These are phyloP conservation scores for Acrodontium crateriforme DNA, from an alignment of 2,329 filamentous ascomycete species.

Conservation along the genomic window DNA sequence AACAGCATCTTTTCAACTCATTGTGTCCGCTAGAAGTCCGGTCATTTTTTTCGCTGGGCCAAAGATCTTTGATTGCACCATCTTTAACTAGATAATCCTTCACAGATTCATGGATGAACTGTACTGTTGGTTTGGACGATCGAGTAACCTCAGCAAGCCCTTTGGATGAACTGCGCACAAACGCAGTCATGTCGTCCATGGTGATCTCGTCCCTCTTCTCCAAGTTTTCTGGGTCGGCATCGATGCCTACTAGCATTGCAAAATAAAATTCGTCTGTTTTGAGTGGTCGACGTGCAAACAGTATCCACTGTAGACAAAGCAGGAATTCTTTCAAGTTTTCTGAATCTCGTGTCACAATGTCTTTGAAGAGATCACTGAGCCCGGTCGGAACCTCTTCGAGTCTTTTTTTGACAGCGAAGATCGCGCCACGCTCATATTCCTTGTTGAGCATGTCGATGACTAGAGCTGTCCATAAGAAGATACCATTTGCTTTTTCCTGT, in stretches of 20 bases:
- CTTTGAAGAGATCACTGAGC: slow-evolving; percentile 36
- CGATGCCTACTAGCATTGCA: slow-evolving; percentile 23
- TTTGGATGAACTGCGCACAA: slow-evolving; percentile 1
- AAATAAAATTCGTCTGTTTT: slow-evolving; percentile 32
- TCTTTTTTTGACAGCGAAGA: slow-evolving; percentile 18
- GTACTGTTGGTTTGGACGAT: not conserved
- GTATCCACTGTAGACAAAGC: slow-evolving; percentile 39
- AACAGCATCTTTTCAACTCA: not conserved
- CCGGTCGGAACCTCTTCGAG: slow-evolving; percentile 27
- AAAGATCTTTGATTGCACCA: not conserved
- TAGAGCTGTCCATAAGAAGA: slow-evolving; percentile 35
- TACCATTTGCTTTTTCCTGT: slow-evolving; percentile 24
- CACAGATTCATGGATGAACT: slow-evolving; percentile 1
- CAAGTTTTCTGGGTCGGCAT: slow-evolving; percentile 3
- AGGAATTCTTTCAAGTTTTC: slow-evolving; percentile 28
- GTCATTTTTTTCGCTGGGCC: not conserved
- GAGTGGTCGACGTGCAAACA: slow-evolving; percentile 35
- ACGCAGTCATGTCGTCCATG: not conserved
- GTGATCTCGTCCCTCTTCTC: not conserved
- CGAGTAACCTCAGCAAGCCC: not conserved
- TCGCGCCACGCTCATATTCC: slow-evolving; percentile 21
- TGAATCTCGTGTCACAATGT: slow-evolving; percentile 36
- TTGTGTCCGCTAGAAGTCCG: no score
- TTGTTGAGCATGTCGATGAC: slow-evolving; percentile 34
- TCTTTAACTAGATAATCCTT: not conserved